Evolutionary conservation across 345 rosid species (phyloP).

Genomic region (Gossypium mustelinum): DNA sequence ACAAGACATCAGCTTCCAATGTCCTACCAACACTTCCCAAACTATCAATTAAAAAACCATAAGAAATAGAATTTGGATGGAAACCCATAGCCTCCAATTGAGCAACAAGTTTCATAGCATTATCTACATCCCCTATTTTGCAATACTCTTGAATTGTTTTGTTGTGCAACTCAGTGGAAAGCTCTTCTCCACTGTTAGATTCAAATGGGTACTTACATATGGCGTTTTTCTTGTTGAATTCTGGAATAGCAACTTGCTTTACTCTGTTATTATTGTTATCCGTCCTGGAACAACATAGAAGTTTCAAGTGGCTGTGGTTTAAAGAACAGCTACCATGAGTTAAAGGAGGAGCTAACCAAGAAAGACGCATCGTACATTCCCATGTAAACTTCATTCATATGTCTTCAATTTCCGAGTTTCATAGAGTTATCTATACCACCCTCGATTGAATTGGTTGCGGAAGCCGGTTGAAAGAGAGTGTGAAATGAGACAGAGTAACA

Average conservation of each 20-base stretch:
- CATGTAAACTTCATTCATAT: slow-evolving; percentile 6
- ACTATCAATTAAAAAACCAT: slow-evolving; percentile 42
- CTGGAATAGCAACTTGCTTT: background rate
- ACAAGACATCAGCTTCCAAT: slow-evolving; percentile 58
- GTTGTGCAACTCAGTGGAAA: slow-evolving; percentile 33
- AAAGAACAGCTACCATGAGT: background rate
- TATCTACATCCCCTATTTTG: slow-evolving; percentile 36
- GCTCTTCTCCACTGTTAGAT: slow-evolving; percentile 25
- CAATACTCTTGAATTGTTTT: slow-evolving; percentile 42
- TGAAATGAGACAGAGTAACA: background rate
- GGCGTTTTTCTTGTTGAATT: background rate
- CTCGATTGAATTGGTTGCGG: too few relatives aligned
- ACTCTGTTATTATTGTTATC: background rate
- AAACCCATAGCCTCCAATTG: slow-evolving; percentile 47
- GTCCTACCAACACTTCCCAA: slow-evolving; percentile 47
- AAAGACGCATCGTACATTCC: background rate
- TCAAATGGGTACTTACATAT: background rate
- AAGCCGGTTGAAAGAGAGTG: too few relatives aligned
- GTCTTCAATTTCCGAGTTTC: background rate
- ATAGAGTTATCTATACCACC: too few relatives aligned
- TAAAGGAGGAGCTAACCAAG: background rate
- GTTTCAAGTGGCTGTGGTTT: background rate
- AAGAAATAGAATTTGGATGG: slow-evolving; percentile 35
- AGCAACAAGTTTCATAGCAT: slow-evolving; percentile 50
- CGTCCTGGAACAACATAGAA: background rate